Evolutionary conservation across 2,329 filamentous ascomycete genomes (phyloP).

Genomic region (Nothophoma quercina): DNA sequence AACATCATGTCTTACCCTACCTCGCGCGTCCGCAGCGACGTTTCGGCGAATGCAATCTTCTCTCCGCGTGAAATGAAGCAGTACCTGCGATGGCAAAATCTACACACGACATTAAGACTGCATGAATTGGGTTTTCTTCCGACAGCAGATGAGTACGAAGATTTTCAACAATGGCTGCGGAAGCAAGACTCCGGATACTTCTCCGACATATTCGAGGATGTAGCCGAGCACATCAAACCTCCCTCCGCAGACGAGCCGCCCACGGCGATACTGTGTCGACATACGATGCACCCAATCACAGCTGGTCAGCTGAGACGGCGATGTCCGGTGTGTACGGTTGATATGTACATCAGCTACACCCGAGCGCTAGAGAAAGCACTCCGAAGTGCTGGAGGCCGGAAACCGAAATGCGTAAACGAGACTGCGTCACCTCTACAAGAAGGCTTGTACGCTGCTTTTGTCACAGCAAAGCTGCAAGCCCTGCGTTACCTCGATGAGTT

Average conservation of each 20-base stretch:
- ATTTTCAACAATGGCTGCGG: constrained; percentile 40
- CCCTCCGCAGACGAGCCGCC: constrained; percentile 12
- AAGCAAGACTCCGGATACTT: constrained; percentile 43
- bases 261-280: constrained; percentile 30
- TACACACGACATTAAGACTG: constrained; percentile 28
- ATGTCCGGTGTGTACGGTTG: constrained; percentile 40
- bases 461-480: constrained; percentile 31
- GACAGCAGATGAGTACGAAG: constrained; percentile 37
- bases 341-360: constrained; percentile 37
- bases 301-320: constrained; percentile 21
- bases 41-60: constrained; percentile 36
- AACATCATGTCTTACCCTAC: constrained; percentile 9
- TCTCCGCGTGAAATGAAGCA: constrained; percentile 36
- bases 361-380: constrained; percentile 32
- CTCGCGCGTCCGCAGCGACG: constrained; percentile 14
- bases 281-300: constrained; percentile 32
- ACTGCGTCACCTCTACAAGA: constrained; percentile 33
- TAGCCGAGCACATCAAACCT: constrained; percentile 28
- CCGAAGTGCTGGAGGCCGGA: constrained; percentile 29
- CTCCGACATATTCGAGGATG: constrained; percentile 39
- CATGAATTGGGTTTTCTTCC: constrained; percentile 32
- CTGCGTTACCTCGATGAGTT: constrained; percentile 30
- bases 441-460: constrained; percentile 33
- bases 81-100: constrained; percentile 38
- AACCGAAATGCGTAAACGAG: constrained; percentile 26